Evolutionary conservation across 2,329 filamentous ascomycete genomes (phyloP).

Genomic region (Catunica adiposa): DNA sequence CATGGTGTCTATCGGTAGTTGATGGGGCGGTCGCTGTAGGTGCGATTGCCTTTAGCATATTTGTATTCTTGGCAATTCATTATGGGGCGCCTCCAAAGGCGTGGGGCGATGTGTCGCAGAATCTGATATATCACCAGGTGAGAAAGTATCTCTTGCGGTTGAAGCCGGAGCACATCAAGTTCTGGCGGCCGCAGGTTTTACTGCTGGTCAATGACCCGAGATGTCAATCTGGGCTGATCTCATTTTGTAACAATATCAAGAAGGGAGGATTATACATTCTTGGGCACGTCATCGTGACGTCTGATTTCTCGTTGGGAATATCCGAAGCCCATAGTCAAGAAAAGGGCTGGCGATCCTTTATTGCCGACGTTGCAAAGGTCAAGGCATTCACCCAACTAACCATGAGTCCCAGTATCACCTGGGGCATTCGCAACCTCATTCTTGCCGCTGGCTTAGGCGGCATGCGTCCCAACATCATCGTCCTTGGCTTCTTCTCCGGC

Average conservation of each 20-base stretch:
- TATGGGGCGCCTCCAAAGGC: slow-evolving; percentile 72
- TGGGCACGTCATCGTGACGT: slow-evolving; percentile 73
- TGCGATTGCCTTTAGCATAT: slow-evolving; percentile 54
- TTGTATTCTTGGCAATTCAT: slow-evolving; percentile 73
- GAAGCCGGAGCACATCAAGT: slow-evolving; percentile 78
- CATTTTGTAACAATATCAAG: slow-evolving; percentile 83
- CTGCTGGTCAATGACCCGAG: slow-evolving; percentile 69
- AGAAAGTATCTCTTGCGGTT: slow-evolving; percentile 74
- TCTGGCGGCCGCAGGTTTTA: slow-evolving; percentile 79
- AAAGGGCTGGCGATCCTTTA: slow-evolving; percentile 69
- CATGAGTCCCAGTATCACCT: slow-evolving; percentile 67
- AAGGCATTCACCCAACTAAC: slow-evolving; percentile 82
- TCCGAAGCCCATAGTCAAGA: slow-evolving; percentile 63
- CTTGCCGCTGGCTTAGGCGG: slow-evolving; percentile 68
- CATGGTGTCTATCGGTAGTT: slow-evolving; percentile 77
- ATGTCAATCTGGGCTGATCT: slow-evolving; percentile 67
- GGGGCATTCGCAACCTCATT: slow-evolving; percentile 71
- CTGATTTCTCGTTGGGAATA: slow-evolving; percentile 55
- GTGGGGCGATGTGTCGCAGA: slow-evolving; percentile 83
- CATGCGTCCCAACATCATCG: slow-evolving; percentile 77
- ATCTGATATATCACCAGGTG: slow-evolving; percentile 71
- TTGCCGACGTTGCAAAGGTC: slow-evolving; percentile 63
- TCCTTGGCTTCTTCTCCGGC: slow-evolving; percentile 61
- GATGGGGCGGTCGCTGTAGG: slow-evolving; percentile 64
- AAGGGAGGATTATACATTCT: slow-evolving; percentile 75